Evolutionary conservation across 305 asterid genomes (phyloP).

Genomic region (Stenogyne calaminthoides): DNA sequence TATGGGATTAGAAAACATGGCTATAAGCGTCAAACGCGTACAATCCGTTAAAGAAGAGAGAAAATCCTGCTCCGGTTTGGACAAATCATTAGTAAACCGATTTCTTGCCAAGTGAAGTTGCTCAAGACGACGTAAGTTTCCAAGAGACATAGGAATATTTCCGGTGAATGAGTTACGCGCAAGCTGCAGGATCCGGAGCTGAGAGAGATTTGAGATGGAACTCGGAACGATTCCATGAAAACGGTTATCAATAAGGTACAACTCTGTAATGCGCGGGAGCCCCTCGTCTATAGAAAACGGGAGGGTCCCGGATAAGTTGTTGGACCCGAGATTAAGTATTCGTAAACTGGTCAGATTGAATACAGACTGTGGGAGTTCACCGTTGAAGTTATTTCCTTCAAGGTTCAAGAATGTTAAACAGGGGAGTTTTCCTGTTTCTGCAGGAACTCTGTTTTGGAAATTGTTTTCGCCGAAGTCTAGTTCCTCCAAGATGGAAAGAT

Average conservation of each 20-base stretch:
- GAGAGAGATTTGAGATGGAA: constrained; percentile 14
- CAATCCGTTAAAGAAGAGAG: constrained; percentile 12
- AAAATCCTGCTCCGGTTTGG: constrained; percentile 23
- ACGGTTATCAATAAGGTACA: not conserved
- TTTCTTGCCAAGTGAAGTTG: not conserved
- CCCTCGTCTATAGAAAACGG: constrained; percentile 24
- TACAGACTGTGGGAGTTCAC: constrained; percentile 1
- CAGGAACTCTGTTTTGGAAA: constrained; percentile 20
- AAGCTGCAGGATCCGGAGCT: not conserved
- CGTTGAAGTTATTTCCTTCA: constrained; percentile 1
- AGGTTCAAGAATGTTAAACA: not conserved
- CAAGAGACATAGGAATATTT: constrained; percentile 20
- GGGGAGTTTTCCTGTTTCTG: constrained; percentile 20
- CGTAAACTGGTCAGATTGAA: constrained; percentile 23
- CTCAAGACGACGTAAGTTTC: constrained; percentile 17
- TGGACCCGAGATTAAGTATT: not conserved
- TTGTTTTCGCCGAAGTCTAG: constrained; percentile 1
- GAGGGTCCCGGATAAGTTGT: constrained; percentile 22
- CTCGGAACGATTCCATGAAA: constrained; percentile 28
- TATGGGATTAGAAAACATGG: not conserved
- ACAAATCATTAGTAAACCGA: constrained; percentile 13
- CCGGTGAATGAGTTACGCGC: constrained; percentile 24
- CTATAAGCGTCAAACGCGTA: not conserved
- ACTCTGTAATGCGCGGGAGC: constrained; percentile 6
- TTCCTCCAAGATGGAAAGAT: constrained; percentile 13